Evolutionary conservation across 169 alveolate species (phyloP).

Genomic region (Babesia bigemina): DNA sequence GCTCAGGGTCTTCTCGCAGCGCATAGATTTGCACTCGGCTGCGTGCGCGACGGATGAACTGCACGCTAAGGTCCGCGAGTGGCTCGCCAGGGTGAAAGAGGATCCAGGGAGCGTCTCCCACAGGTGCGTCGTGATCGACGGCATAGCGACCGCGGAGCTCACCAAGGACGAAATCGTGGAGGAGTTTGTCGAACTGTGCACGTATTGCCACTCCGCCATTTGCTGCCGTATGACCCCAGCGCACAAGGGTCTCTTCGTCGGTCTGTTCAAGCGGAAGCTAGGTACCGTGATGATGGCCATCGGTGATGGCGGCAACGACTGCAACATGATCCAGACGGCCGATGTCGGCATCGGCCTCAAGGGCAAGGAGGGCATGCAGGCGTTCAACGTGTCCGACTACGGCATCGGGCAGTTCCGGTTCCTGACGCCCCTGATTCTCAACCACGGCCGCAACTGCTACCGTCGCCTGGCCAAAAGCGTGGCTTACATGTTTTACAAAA

Average conservation of each 20-base stretch:
- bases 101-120: slow-evolving; percentile 21
- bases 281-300: slow-evolving; percentile 75
- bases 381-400: slow-evolving; percentile 90
- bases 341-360: slow-evolving; percentile 97
- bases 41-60: slow-evolving; percentile 7
- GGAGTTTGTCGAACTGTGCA: slow-evolving; percentile 37
- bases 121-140: slow-evolving; percentile 56
- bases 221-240: slow-evolving; percentile 69
- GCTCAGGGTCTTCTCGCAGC: slow-evolving; percentile 69
- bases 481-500: slow-evolving; percentile 96
- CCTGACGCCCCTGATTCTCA: slow-evolving; percentile 83
- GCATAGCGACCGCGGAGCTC: slow-evolving; percentile 21
- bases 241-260: slow-evolving; percentile 56
- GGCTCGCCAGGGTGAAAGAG: slow-evolving; percentile 9
- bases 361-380: slow-evolving; percentile 97
- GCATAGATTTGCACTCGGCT: slow-evolving; percentile 47
- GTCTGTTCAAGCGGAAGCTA: slow-evolving; percentile 22
- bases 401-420: slow-evolving; percentile 88
- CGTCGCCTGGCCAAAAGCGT: slow-evolving; percentile 91
- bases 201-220: slow-evolving; percentile 42
- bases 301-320: slow-evolving; percentile 99
- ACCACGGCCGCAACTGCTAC: slow-evolving; percentile 91
- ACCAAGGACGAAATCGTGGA: slow-evolving; percentile 15
- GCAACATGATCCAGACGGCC: slow-evolving; percentile 98
- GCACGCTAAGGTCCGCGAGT: not conserved